These are phyloP conservation scores for Cicer chorassanicum DNA, from an alignment of 306 rosid species.

Conservation along the genomic window DNA sequence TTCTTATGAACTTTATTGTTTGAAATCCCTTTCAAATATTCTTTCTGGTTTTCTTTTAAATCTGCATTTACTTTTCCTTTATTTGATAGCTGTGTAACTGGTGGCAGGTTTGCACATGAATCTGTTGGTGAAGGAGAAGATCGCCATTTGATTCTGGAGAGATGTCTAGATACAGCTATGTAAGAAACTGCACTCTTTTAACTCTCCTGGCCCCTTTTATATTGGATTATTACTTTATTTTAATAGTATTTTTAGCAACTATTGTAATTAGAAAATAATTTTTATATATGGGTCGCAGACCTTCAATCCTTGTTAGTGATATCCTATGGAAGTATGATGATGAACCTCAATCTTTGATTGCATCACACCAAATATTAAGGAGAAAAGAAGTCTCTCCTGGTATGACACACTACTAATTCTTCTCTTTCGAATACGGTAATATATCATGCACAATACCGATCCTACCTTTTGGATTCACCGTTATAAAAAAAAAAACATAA, in stretches of 20 bases:
- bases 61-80: conserved; percentile 12
- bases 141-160: conserved; percentile 88
- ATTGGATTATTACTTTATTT: conserved; percentile 34
- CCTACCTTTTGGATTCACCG: conserved; percentile 19
- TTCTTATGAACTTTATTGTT: conserved; percentile 36
- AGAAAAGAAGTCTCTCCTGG: conserved; percentile 76
- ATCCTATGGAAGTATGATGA: conserved; percentile 80
- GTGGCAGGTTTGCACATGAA: conserved; percentile 81
- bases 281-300: conserved; percentile 67
- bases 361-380: conserved; percentile 75
- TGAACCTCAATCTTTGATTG: conserved; percentile 65
- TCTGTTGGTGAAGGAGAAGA: conserved; percentile 96
- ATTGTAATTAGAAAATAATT: conserved; percentile 28
- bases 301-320: conserved; percentile 94
- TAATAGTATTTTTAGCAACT: background rate
- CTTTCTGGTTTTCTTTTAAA: conserved; percentile 30
- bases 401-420: conserved; percentile 43
- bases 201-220: conserved; percentile 1
- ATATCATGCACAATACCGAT: conserved; percentile 9
- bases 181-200: conserved; percentile 45
- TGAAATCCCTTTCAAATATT: conserved; percentile 21
- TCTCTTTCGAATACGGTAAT: conserved; percentile 3
- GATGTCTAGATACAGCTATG: conserved; percentile 89
- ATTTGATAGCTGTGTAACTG: conserved; percentile 34
- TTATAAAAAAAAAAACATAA: background rate